phyloP scores from a whole-genome alignment of 2,329 filamentous ascomycete genomes.

The Westerdykella ornata region DNA sequence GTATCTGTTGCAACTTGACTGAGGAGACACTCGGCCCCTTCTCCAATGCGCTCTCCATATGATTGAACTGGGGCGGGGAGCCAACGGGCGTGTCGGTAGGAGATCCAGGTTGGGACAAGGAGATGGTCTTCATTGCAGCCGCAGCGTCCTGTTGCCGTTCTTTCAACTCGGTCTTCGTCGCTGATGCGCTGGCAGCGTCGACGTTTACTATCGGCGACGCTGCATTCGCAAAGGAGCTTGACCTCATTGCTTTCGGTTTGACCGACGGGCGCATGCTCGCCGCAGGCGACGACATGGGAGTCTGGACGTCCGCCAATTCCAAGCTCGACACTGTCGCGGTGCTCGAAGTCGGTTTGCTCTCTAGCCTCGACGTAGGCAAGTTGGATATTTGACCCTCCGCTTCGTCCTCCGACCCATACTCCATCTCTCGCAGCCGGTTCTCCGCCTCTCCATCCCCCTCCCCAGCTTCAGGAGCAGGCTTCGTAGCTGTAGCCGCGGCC shows the following conservation, averaged over 20 bases:
- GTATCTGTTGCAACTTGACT: background rate
- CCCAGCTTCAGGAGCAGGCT: too few species aligned
- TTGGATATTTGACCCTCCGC: background rate
- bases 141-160: slow-evolving; percentile 55
- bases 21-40: background rate
- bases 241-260: slow-evolving; percentile 52
- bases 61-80: slow-evolving; percentile 30
- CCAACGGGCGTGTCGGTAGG: slow-evolving; percentile 45
- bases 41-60: slow-evolving; percentile 1
- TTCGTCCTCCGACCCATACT: slow-evolving; percentile 2
- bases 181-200: slow-evolving; percentile 60
- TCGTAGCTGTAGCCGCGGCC: background rate
- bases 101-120: slow-evolving; percentile 52
- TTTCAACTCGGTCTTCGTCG: slow-evolving; percentile 43
- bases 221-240: slow-evolving; percentile 56
- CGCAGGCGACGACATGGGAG: slow-evolving; percentile 13
- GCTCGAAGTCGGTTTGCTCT: background rate
- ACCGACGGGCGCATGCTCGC: slow-evolving; percentile 14
- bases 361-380: background rate
- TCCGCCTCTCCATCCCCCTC: background rate
- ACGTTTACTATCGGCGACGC: slow-evolving; percentile 61
- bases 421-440: background rate
- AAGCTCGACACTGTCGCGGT: background rate
- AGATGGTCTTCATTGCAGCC: slow-evolving; percentile 62
- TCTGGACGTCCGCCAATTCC: background rate